Evolutionary conservation across 2,329 filamentous ascomycete genomes (phyloP), one percentile per base, ranked within the genome.

Genomic region (Hawksworthiomyces lignivorus): DNA sequence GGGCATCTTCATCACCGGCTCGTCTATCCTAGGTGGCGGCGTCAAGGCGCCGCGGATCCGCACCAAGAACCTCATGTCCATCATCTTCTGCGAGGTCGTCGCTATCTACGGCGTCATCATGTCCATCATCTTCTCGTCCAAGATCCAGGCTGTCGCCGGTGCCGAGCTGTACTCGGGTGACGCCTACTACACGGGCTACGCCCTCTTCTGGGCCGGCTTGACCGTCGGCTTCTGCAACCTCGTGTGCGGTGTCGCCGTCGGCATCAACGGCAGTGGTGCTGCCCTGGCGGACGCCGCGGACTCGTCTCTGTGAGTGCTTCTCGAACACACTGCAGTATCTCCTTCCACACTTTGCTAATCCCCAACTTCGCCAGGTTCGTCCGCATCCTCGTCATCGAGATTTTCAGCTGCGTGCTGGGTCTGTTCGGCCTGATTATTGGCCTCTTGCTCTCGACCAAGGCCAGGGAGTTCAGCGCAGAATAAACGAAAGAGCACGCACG

Each of bases 101-200:
- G 92, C 92, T 65, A 98, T 98, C 65, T 98, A 98, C 75, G 94
- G 94, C 56, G 90, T 98, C 67, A 98, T 98, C 69, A 98, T 98
- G 88, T 84, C 89, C 56, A 98, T 98, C 62, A 85, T 98, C 57
- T 97, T 97, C 71, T 94, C 89, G 33, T 77, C 89, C 48, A 94
- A 96, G 66, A 69, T 98, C 54, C 75, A 77, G 54, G 63, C 73
- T 43, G 75, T 92, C 22, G 59, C 70, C 32, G 73, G 74, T 43
- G 76, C 82, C 29, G 72, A 74, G 15, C 64, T 88, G 22, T 84
- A 83, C 67, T 83, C 83, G 11, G 79, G 76, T 39, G 80, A 78
- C 61, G 87, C 87, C 57, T 92, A 90, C 69, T 98, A 94, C 62
- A 96, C 89, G 19, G 92, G 92, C 51, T 98, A 82, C 61, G 89